phyloP scores from a whole-genome alignment of 306 rosid genomes.

The Abrus precatorius region DNA sequence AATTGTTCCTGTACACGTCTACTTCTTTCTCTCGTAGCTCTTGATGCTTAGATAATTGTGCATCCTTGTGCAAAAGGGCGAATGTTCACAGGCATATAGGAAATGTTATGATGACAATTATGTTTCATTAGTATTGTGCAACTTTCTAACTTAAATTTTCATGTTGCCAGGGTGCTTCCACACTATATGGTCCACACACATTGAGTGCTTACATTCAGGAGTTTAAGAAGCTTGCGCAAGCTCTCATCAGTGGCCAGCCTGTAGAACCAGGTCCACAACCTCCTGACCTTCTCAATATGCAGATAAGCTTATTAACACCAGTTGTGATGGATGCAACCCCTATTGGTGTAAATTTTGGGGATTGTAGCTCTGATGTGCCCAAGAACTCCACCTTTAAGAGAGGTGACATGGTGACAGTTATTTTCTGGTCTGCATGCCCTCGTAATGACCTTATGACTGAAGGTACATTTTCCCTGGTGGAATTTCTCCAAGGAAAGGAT shows the following conservation, averaged over 20 bases:
- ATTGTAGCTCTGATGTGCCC: conserved; percentile 72
- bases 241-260: conserved; percentile 58
- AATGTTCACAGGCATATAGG: background rate
- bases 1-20: conserved; percentile 1
- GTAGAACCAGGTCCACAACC: conserved; percentile 86
- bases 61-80: background rate
- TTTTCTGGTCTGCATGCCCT: conserved; percentile 94
- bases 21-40: background rate
- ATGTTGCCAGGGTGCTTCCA: conserved; percentile 83
- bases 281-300: conserved; percentile 80
- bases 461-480: conserved; percentile 92
- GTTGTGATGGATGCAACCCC: conserved; percentile 81
- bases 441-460: conserved; percentile 95
- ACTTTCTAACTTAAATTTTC: conserved; percentile 31
- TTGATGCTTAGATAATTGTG: conserved; percentile 24
- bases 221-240: conserved; percentile 82
- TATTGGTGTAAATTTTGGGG: conserved; percentile 71
- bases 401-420: conserved; percentile 70
- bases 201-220: conserved; percentile 90
- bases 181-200: conserved; percentile 95
- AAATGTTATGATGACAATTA: background rate
- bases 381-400: conserved; percentile 72
- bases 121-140: conserved; percentile 7
- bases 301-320: conserved; percentile 85
- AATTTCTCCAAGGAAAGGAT: conserved; percentile 67